phyloP scores from a whole-genome alignment of 176 grass and related monocot genomes.

The Hsuehochloa calcarea region DNA sequence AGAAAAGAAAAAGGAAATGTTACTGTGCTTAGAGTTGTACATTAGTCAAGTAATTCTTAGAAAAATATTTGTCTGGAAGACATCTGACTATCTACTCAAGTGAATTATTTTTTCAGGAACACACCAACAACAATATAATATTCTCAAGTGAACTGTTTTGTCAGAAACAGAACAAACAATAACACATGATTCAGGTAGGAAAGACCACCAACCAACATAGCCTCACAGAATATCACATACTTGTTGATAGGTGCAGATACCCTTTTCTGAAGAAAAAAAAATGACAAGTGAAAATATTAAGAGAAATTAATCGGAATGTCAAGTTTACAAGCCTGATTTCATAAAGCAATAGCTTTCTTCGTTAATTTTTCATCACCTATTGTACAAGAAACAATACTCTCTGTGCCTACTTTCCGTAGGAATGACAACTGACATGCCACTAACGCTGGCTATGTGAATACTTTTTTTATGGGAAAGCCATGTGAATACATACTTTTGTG shows the following conservation, averaged over 20 bases:
- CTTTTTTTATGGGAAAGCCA: neutral
- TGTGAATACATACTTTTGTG: neutral
- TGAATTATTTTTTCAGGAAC: neutral
- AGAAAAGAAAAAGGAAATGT: neutral
- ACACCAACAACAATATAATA: no score
- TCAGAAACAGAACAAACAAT: no score
- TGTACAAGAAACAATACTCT: slow-evolving; percentile 21
- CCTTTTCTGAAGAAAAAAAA: neutral
- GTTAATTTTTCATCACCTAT: slow-evolving; percentile 17
- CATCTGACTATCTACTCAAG: neutral
- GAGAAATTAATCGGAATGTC: neutral
- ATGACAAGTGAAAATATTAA: neutral
- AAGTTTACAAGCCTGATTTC: slow-evolving; percentile 5
- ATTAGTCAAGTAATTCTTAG: neutral
- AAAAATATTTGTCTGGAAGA: neutral
- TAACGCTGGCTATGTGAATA: slow-evolving; percentile 11
- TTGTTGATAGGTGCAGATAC: neutral
- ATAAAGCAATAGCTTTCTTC: neutral
- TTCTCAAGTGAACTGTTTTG: no score
- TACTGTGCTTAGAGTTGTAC: neutral
- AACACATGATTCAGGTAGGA: no score
- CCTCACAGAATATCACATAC: neutral
- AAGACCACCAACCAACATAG: neutral
- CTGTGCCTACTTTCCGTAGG: neutral
- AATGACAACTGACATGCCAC: neutral